Base-by-base conservation (phyloP, 352 stramenopile species). In the Globisporangium orthogonon region DNA sequence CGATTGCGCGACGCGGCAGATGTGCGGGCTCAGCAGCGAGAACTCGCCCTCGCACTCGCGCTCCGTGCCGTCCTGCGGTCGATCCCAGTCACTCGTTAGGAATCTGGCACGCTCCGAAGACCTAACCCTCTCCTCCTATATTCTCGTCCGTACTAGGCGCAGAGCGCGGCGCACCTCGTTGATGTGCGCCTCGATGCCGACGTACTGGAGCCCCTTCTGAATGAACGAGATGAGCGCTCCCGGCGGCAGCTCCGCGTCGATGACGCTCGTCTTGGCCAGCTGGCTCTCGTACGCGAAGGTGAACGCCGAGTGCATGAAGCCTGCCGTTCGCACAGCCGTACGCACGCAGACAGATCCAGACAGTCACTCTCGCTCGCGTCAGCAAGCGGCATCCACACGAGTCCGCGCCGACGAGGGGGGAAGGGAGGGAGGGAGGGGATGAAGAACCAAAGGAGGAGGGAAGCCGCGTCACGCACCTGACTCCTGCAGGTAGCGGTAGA, bases 201-300 rank as follows among this genome's bases (percentile, higher is more conserved):
- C 81, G 65, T 98, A 98, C 66, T 97, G 93, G 41, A 99, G 74
- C 2, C 97, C 97, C 70, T 99, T 99, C 73, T 99, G 97, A 45
- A 99, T 63, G 71, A 99, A 99, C 14, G 93, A 97, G 46, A 99
- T 94, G 28, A 99, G 81, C 52, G 97, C 96, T 14, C 97, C 97
- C 0, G 97, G 96, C 30, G 97, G 96, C 43, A 99, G 75, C 60
- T 98, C 81, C 41, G 88, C 89, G 60, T 94, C 91, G 52, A 96
- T 87, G 18, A 97, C 88, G 56, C 77, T 94, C 23, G 94, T 95
- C 73, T 98, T 96, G 44, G 87, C 88, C 40, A 99, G 66, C 59
- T 98, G 91, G 45, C 90, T 98, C 73, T 99, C 97, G 64, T 99
- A 98, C 18, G 91, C 93, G 65, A 99, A 99, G n/a, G 95, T 98